Evolutionary conservation across 345 rosid species (phyloP).

Genomic region (Mangifera indica): DNA sequence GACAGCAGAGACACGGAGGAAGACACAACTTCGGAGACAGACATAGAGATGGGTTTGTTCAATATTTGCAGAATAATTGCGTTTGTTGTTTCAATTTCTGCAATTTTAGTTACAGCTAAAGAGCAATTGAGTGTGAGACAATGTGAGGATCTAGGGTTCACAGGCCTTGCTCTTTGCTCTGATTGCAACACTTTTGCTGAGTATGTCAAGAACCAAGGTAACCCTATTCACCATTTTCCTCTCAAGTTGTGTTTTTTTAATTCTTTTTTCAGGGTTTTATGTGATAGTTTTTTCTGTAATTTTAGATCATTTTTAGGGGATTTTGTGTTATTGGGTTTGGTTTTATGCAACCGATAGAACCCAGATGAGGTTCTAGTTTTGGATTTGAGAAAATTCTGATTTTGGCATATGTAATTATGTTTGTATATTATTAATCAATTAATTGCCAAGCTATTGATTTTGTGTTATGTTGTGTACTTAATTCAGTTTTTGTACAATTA

Average conservation of each 20-base stretch:
- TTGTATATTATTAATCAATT: no score
- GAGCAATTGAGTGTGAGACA: conserved; percentile 68
- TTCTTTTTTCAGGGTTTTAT: background rate
- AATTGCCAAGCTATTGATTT: no score
- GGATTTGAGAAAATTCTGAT: background rate
- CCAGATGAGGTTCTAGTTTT: background rate
- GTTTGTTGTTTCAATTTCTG: background rate
- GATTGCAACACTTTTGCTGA: conserved; percentile 84
- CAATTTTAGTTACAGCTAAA: conserved; percentile 33
- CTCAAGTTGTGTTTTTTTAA: background rate
- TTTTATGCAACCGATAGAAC: background rate
- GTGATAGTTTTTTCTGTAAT: background rate
- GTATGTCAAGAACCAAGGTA: conserved; percentile 90
- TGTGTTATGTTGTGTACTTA: no score
- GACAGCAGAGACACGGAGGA: background rate
- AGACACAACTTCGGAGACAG: background rate
- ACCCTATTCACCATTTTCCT: conserved; percentile 5
- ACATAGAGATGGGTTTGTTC: conserved; percentile 16
- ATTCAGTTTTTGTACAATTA: no score
- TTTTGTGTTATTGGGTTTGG: background rate
- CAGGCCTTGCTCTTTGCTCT: conserved; percentile 95
- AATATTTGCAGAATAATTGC: background rate
- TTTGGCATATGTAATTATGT: no score
- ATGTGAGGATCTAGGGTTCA: conserved; percentile 89
- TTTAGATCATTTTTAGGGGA: conserved; percentile 6